Percentiles rank a stretch among this genome's conserved stretches.
Evolutionary conservation across 2,329 filamentous ascomycete genomes (phyloP).

Genomic region (Cladosporium sp.): DNA sequence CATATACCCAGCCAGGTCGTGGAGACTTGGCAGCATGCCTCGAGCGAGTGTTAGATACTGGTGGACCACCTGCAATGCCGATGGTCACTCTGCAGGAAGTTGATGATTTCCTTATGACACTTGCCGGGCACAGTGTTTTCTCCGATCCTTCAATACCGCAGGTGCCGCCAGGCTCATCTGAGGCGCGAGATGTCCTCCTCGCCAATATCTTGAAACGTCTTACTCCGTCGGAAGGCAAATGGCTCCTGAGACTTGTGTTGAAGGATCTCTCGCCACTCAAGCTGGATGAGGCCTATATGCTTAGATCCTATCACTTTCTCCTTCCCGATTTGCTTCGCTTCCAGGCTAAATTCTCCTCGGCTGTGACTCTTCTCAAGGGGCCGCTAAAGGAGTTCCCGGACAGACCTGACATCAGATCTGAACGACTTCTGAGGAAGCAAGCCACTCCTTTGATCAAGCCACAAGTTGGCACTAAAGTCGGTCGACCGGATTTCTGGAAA

Average conservation of each 20-base stretch:
- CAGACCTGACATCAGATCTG: slow-evolving; percentile 37
- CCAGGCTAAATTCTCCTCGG: slow-evolving; percentile 65
- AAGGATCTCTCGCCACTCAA: slow-evolving; percentile 71
- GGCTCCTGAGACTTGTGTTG: slow-evolving; percentile 78
- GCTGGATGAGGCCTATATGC: slow-evolving; percentile 58
- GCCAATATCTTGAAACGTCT: slow-evolving; percentile 60
- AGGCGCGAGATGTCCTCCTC: slow-evolving; percentile 49
- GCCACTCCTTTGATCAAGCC: slow-evolving; percentile 43
- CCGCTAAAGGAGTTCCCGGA: slow-evolving; percentile 42
- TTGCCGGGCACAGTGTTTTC: slow-evolving; percentile 69
- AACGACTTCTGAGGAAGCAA: slow-evolving; percentile 37
- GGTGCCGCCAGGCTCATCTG: slow-evolving; percentile 27
- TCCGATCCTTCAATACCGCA: slow-evolving; percentile 63
- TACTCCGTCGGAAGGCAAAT: slow-evolving; percentile 73
- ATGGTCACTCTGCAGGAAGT: slow-evolving; percentile 69
- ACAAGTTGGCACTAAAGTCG: slow-evolving; percentile 47
- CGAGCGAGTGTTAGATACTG: slow-evolving; percentile 61
- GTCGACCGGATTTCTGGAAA: slow-evolving; percentile 48
- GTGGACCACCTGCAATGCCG: slow-evolving; percentile 45
- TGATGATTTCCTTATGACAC: slow-evolving; percentile 61
- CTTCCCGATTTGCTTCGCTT: slow-evolving; percentile 70
- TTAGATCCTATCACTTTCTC: slow-evolving; percentile 65
- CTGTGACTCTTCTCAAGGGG: slow-evolving; percentile 55
- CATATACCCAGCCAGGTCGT: slow-evolving; percentile 59
- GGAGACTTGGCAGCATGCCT: slow-evolving; percentile 73